phyloP scores from a whole-genome alignment of 805 yeast genomes.

The Wickerhamiella australiensis region DNA sequence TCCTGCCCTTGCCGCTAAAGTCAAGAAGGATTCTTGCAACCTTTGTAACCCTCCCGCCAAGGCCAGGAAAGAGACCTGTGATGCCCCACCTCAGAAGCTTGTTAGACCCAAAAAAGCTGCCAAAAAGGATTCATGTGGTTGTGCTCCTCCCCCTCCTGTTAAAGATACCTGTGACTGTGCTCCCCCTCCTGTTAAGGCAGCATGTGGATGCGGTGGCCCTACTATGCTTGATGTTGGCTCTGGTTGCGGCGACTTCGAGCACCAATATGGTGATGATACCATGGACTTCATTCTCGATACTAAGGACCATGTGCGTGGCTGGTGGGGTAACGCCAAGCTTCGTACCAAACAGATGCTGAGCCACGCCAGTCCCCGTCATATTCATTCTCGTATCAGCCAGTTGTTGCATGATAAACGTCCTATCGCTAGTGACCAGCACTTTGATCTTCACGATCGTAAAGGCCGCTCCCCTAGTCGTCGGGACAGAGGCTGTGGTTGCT shows the following conservation, averaged over 20 bases:
- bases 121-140: neutral
- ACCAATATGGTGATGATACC: conserved; percentile 11
- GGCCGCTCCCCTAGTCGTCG: neutral
- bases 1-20: neutral
- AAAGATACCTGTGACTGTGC: neutral
- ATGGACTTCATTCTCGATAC: conserved; percentile 7
- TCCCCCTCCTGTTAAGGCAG: neutral
- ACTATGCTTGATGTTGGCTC: neutral
- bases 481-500: neutral
- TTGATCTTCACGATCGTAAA: conserved; percentile 7
- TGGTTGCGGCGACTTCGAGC: neutral
- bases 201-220: conserved; percentile 1
- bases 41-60: neutral
- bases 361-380: conserved; percentile 8
- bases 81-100: neutral
- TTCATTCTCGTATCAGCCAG: conserved; percentile 6
- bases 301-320: conserved; percentile 10
- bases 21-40: neutral
- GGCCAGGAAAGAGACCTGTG: neutral
- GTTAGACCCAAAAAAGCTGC: neutral
- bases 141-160: neutral
- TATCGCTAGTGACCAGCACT: conserved; percentile 6
- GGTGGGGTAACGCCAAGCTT: conserved; percentile 4
- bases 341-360: conserved; percentile 5
- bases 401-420: conserved; percentile 9